Evolutionary conservation across 306 rosid genomes (phyloP).

Genomic region (Trifolium pratense): DNA sequence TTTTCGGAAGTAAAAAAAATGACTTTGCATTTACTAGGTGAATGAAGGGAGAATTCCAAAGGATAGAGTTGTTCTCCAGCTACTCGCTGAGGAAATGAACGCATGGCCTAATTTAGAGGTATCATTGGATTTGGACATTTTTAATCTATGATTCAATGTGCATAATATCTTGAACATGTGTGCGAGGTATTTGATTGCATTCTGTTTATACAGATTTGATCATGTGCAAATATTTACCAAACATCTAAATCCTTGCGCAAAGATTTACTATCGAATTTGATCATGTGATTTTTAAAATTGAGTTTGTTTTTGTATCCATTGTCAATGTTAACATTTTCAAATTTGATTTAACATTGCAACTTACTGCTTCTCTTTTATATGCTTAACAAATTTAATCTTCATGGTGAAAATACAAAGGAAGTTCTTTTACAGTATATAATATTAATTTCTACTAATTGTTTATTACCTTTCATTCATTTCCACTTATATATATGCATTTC

Average conservation of each 20-base stretch:
- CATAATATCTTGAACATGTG: slow-evolving; percentile 9
- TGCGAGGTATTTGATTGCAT: not conserved
- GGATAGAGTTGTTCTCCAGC: slow-evolving; percentile 62
- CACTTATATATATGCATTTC: slow-evolving; percentile 1
- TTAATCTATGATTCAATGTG: slow-evolving; percentile 2
- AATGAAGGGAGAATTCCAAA: slow-evolving; percentile 84
- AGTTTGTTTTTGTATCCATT: not conserved
- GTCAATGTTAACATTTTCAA: not conserved
- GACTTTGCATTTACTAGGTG: slow-evolving; percentile 56
- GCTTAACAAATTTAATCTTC: slow-evolving; percentile 14
- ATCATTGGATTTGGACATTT: slow-evolving; percentile 38
- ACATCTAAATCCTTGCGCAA: not conserved
- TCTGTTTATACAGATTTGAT: not conserved
- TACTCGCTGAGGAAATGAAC: slow-evolving; percentile 90
- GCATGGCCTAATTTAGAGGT: slow-evolving; percentile 98
- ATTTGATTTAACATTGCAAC: not conserved
- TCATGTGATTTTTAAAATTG: not conserved
- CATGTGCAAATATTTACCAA: no score
- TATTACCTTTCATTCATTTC: not conserved
- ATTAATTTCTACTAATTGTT: slow-evolving; percentile 11
- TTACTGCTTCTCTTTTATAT: slow-evolving; percentile 6
- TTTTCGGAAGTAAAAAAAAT: not conserved
- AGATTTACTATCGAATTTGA: not conserved
- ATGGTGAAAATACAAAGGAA: not conserved
- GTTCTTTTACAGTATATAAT: not conserved